Evolutionary conservation across 73 alveolate species (phyloP), one percentile per base, ranked within the genome.

Genomic region (Symbiodinium pilosum): DNA sequence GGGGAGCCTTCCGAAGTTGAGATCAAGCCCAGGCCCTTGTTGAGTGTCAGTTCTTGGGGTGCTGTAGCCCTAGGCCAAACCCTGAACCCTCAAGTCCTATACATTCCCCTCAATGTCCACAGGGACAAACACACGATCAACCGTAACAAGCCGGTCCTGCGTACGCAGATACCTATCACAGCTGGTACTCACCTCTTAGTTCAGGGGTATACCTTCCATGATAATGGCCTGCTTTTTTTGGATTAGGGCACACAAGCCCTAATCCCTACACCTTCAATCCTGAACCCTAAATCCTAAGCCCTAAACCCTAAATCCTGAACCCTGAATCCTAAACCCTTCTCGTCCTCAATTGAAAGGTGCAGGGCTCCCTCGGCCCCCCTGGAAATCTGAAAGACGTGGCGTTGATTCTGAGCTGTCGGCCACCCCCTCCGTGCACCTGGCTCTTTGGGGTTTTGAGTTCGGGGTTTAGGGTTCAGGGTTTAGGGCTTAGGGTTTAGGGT

Each of bases 361-460:
- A n/a, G n/a, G n/a, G n/a, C n/a, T n/a, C n/a, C n/a, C n/a, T n/a
- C n/a, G n/a, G n/a, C 64, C 8, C 64, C 64, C 64, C n/a, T n/a
- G 24, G 8, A 47, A 47, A 47, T 16, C 64, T 47, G 8, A 47
- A 47, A 47, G 16, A 8, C 64, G n/a, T n/a, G n/a, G 24, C 64
- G 24, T 47, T 56, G 2, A 56, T 34, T 24, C 81, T 28, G 81
- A 64, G 81, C 39, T 0, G 14, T 9, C 18, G 81, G 81, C 81
- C 81, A 38, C 81, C 81, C 24, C 81, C 81, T 38, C 81, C 81
- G 81, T 64, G 81, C 30, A 64, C 81, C 81, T 64, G 59, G 59
- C 14, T 47, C 21, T 47, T 9, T 47, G 14, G 59, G 59, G 59
- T 47, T 47, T 47, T 14, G 59, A 14, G 59, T 3, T 3, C 2